phyloP scores from a whole-genome alignment of 2,329 filamentous ascomycete genomes.

The Aquanectria penicillioides region DNA sequence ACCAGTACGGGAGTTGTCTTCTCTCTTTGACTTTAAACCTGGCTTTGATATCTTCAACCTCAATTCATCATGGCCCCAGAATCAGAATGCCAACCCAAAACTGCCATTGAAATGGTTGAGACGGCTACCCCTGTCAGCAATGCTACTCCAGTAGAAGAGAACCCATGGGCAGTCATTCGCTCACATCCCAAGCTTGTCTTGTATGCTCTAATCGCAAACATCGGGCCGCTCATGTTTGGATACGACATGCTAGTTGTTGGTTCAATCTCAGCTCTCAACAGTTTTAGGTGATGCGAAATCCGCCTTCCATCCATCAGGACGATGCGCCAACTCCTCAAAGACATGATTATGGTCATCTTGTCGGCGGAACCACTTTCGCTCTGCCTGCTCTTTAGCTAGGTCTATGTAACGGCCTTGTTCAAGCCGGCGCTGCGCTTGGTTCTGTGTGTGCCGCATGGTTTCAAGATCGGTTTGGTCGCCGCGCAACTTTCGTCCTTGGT shows the following conservation, averaged over 20 bases:
- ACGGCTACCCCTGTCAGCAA: not conserved
- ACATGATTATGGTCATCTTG: not conserved
- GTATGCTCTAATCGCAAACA: not conserved
- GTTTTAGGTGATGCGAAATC: conserved; percentile 4
- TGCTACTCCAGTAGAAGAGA: not conserved
- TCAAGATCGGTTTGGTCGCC: conserved; percentile 13
- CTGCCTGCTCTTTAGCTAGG: not conserved
- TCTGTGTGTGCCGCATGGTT: conserved; percentile 8
- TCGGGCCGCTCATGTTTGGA: conserved; percentile 1
- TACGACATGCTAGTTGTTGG: conserved; percentile 1
- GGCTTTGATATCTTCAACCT: not conserved
- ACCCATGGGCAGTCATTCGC: not conserved
- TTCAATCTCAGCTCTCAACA: not conserved
- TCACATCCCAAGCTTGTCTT: not conserved
- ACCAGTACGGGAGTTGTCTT: too few species aligned
- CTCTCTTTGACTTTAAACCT: too few species aligned
- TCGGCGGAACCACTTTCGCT: not conserved
- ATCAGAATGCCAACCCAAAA: not conserved
- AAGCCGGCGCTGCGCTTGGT: not conserved
- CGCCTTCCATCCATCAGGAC: too few species aligned
- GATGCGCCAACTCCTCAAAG: not conserved
- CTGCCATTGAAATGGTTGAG: not conserved
- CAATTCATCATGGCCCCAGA: not conserved
- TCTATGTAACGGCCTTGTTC: conserved; percentile 12
- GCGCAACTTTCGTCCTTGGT: not conserved